Base-by-base conservation (phyloP, 2,329 filamentous ascomycete genomes). In the Fusarium albidum region DNA sequence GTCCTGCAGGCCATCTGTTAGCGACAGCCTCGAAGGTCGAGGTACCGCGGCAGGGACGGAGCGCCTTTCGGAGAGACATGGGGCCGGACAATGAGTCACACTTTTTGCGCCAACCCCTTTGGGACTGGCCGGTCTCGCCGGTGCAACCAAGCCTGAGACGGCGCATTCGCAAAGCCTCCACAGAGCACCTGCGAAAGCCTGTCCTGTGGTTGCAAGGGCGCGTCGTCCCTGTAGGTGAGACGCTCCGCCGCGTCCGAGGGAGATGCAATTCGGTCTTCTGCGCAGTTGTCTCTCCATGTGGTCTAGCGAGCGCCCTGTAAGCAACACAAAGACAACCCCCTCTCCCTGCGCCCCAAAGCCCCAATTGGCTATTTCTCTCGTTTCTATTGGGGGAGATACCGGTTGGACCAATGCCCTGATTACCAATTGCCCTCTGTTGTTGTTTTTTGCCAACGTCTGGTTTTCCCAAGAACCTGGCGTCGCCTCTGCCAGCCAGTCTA, bases 61-160 rank as follows among this genome's bases (percentile, higher is more conserved):
- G 66, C 63, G 66, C 64, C 60, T 66, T 66, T 62, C 52, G 59
- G 55, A 61, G 53, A 57, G 55, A 57, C 53, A 66, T 66, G 66
- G 67, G 64, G 45, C 64, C 63, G 63, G 63, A 25, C 64, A 63
- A 68, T 73, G 71, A 73, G 61, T 73, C 71, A 73, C 69, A 73
- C 65, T 64, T 62, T 66, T 65, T 3, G 35, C 61, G 63, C 66
- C 65, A 70, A 59, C 60, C 67, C 42, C 21, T 55, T 69, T 64
- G 25, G 61, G 70, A 57, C 64, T 71, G 63, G 65, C 65, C 68
- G 65, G 44, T 42, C 18, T 39, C 49, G 47, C 48, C 55, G 54
- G 52, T 63, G 59, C 58, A 54, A 55, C 62, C 50, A 63, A 51
- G 34, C 51, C 59, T 59, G 35, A 62, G 62, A 61, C 59, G 58